These are phyloP conservation scores for Mycena chlorophos DNA, from an alignment of 768 basidiomycete species.

Conservation along the genomic window DNA sequence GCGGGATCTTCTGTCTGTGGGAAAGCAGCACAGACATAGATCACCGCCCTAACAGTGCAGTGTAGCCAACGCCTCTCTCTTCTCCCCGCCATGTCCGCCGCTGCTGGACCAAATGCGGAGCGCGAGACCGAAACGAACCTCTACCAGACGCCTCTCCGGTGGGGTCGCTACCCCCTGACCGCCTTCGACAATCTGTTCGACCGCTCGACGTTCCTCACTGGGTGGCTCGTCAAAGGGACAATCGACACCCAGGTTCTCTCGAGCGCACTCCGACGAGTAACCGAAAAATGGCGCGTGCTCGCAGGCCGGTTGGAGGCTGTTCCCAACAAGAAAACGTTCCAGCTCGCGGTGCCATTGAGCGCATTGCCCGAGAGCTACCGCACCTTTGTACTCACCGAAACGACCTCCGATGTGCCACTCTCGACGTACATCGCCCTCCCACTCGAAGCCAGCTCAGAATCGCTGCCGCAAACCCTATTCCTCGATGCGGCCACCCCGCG, in stretches of 20 bases:
- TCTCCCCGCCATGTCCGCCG: not conserved
- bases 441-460: constrained; percentile 31
- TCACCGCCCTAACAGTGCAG: too few species aligned
- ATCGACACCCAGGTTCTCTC: constrained; percentile 35
- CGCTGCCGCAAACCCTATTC: constrained; percentile 40
- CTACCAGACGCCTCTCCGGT: not conserved
- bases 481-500: constrained; percentile 40
- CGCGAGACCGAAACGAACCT: not conserved
- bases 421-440: constrained; percentile 38
- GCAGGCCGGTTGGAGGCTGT: constrained; percentile 31
- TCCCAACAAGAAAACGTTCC: constrained; percentile 34
- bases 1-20: too few species aligned
- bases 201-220: constrained; percentile 39
- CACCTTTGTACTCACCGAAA: constrained; percentile 38
- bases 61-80: too few species aligned
- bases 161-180: constrained; percentile 32
- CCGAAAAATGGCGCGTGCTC: constrained; percentile 35
- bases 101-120: not conserved
- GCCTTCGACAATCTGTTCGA: constrained; percentile 32
- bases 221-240: constrained; percentile 44
- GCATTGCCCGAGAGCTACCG: constrained; percentile 34
- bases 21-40: too few species aligned
- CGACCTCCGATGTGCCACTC: constrained; percentile 34
- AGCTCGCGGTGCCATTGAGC: constrained; percentile 38
- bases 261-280: constrained; percentile 32